phyloP scores from a whole-genome alignment of 106 monocot genomes.

The Iris macrosiphon region DNA sequence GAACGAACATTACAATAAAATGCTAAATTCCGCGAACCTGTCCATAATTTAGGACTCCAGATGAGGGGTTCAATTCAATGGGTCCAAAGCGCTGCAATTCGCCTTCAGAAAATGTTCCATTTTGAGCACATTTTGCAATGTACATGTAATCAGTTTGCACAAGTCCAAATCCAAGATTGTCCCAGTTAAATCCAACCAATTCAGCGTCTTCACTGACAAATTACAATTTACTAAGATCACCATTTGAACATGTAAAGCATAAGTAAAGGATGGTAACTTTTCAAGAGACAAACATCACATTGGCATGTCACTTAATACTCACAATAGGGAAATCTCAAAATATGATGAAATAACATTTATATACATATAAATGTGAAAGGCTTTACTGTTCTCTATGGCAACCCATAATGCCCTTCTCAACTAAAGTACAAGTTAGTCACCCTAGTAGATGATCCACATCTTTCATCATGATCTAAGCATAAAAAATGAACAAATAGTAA shows the following conservation, averaged over 20 bases:
- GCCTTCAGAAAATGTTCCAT: slow-evolving; percentile 50
- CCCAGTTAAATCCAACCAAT: slow-evolving; percentile 65
- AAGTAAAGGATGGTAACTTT: neutral
- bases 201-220: slow-evolving; percentile 34
- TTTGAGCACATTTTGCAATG: slow-evolving; percentile 45
- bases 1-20: neutral
- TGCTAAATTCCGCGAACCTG: slow-evolving; percentile 25
- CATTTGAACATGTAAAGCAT: neutral
- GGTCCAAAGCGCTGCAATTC: slow-evolving; percentile 64
- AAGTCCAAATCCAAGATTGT: slow-evolving; percentile 69
- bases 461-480: too few relatives aligned
- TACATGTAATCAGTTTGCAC: slow-evolving; percentile 87
- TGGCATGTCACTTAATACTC: too few relatives aligned
- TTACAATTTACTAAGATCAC: slow-evolving; percentile 4
- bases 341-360: neutral
- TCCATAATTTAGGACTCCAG: slow-evolving; percentile 68
- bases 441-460: too few relatives aligned
- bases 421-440: too few relatives aligned
- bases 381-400: neutral
- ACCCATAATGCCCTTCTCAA: neutral
- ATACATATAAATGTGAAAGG: neutral
- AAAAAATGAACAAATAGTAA: too few relatives aligned
- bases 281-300: neutral
- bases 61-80: slow-evolving; percentile 54
- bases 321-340: neutral